Conservation (phyloP, 768 basidiomycete genomes). For the Lactarius psammicola region DNA sequence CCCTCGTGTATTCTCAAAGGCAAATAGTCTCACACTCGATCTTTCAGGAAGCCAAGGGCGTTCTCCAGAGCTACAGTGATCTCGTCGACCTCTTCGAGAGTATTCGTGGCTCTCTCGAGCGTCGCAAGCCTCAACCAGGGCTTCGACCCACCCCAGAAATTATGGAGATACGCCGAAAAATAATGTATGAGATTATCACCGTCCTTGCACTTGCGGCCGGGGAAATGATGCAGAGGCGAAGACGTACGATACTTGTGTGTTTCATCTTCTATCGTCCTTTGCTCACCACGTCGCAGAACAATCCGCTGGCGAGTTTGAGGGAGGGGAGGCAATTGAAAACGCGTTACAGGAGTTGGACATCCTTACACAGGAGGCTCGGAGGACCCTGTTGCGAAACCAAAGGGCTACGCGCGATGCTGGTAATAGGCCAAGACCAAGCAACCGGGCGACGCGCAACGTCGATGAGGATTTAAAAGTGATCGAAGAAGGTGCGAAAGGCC, state of each 20-base stretch:
- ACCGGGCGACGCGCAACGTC: neutral
- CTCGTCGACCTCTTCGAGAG: neutral
- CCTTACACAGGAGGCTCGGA: constrained; percentile 2
- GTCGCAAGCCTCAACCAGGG: neutral
- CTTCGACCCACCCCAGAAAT: constrained; percentile 1
- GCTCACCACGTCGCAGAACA: neutral
- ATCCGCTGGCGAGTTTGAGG: neutral
- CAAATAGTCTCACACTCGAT: neutral
- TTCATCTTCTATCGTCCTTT: neutral
- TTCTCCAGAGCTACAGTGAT: neutral
- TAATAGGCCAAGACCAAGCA: neutral
- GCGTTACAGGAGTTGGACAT: neutral
- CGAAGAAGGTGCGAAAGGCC: neutral
- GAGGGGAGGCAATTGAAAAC: neutral
- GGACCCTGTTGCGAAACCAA: neutral
- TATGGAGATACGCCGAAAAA: neutral
- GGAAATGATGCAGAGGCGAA: neutral
- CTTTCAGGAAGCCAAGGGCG: constrained; percentile 1
- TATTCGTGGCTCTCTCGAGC: neutral
- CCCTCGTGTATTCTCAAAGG: neutral
- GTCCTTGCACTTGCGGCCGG: neutral
- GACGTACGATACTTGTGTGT: neutral
- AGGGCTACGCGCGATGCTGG: neutral
- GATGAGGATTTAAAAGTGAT: constrained; percentile 2
- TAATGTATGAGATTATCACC: neutral